Percentiles rank a stretch among this genome's conserved stretches.
These are phyloP conservation scores for Ogataea paraovalis DNA, from an alignment of 805 yeast species.

Conservation along the genomic window DNA sequence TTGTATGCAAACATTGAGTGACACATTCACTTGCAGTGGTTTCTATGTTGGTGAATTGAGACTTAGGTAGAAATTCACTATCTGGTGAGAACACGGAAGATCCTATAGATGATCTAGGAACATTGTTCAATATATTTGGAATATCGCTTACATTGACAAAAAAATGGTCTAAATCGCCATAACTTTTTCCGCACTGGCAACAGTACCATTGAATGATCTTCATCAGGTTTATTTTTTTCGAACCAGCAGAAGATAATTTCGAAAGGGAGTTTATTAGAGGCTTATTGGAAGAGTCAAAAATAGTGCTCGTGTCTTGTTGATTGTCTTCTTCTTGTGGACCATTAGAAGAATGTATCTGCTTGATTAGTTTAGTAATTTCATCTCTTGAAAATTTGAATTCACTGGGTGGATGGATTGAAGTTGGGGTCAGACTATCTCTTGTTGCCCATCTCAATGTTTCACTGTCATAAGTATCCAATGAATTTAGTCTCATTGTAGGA, in stretches of 20 bases:
- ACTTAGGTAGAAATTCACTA: background rate
- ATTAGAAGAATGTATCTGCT: slow-evolving; percentile 9
- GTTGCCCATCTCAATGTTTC: background rate
- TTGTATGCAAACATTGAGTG: too few species aligned
- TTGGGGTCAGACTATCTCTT: slow-evolving; percentile 8
- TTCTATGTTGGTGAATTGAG: background rate
- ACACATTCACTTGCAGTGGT: background rate
- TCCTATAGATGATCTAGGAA: background rate
- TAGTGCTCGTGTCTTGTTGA: background rate
- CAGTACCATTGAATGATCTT: slow-evolving; percentile 32
- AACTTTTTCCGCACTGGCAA: slow-evolving; percentile 30
- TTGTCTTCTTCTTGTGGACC: background rate
- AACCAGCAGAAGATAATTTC: slow-evolving; percentile 2
- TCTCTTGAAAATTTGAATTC: slow-evolving; percentile 13
- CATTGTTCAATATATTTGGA: background rate
- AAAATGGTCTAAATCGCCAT: slow-evolving; percentile 24
- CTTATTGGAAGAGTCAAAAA: background rate
- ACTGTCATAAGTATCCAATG: background rate
- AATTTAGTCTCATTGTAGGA: background rate
- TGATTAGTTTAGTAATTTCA: slow-evolving; percentile 11
- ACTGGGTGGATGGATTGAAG: slow-evolving; percentile 5
- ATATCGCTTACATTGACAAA: slow-evolving; percentile 3
- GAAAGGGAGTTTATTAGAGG: slow-evolving; percentile 9
- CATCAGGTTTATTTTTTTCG: slow-evolving; percentile 14
- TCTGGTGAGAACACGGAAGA: background rate